Conservation (phyloP, 169 alveolate species). For the Pseudocohnilembus persalinus region DNA sequence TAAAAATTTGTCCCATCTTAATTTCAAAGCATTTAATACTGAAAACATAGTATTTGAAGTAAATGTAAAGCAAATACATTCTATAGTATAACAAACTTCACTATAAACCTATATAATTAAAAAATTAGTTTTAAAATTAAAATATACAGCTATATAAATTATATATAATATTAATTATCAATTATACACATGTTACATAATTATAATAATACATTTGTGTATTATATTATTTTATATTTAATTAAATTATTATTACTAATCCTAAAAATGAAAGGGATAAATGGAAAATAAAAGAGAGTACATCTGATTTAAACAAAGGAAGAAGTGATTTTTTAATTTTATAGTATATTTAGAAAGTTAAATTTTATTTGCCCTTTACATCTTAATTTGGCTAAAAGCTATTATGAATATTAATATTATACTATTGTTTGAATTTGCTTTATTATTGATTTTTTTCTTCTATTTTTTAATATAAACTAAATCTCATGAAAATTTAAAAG, state of each 20-base stretch:
- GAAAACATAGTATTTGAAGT: slow-evolving; percentile 42
- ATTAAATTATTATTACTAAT: background rate
- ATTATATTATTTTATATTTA: slow-evolving; percentile 1
- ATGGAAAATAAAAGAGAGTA: background rate
- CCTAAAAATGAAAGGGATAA: background rate
- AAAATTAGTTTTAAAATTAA: background rate
- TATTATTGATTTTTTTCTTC: background rate
- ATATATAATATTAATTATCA: background rate
- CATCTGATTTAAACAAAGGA: background rate
- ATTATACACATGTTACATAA: background rate
- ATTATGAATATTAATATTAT: too few species aligned
- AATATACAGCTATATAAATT: slow-evolving; percentile 1
- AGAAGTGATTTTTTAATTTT: too few species aligned
- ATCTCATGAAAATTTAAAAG: background rate
- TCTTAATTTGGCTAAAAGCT: background rate
- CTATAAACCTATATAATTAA: background rate
- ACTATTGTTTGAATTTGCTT: background rate
- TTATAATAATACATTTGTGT: background rate
- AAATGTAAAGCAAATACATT: slow-evolving; percentile 36
- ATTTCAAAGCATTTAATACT: slow-evolving; percentile 35
- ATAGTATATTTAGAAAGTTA: background rate
- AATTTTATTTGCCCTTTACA: too few species aligned
- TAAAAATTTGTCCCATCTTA: slow-evolving; percentile 38
- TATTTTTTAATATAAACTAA: background rate
- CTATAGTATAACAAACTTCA: slow-evolving; percentile 23